Base-by-base conservation (phyloP, 495 filamentous ascomycete genomes). In the Penicillium macrosclerotiorum region DNA sequence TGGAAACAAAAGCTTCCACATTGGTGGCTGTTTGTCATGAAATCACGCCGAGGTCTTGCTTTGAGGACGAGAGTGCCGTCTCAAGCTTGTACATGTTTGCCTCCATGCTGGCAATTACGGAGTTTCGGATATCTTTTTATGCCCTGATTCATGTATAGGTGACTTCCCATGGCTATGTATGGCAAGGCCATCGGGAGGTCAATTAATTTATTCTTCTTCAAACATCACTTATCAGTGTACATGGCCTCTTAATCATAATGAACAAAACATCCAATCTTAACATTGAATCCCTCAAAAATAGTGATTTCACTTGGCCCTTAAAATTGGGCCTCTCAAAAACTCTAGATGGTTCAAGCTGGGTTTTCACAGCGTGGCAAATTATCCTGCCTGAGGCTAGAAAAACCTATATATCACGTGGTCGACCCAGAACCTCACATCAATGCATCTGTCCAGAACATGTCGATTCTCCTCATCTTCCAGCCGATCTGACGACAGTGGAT, bases 191-290 rank as follows among this genome's bases (percentile, higher is more conserved):
- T 36, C 22, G 37, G 42, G 30, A 40, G 35, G 55, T 44, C 12
- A 17, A 38, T 40, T 48, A 17, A 31, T 13, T 33, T 31, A 26
- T 41, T 34, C 22, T 48, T 43, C 27, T 35, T 42, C 37, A 12
- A 23, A 19, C 23, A 59, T 49, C 52, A 49, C 55, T 57, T 56
- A 62, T 57, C 27, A 59, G 55, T 62, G 48, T 48, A 64, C 49
- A 64, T 69, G 55, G 61, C 30, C 27, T n/a, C 43, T 37, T 67
- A 70, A 69, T 69, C 45, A 59, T 72, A 65, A 68, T 72, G 16
- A 24, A 52, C 57, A 18, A 13, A 25, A 37, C 9, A 38, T 24
- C 12, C 9, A 12, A 22, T 27, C 20, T 40, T 38, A 24, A 40
- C 36, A 5, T 36, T n/a, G n/a, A n/a, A n/a, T n/a, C n/a, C n/a